A percentile compares a stretch with the other conserved stretches of the same genome.
phyloP scores from a whole-genome alignment of 148 eudicot species.

The Fagopyrum homotropicum region DNA sequence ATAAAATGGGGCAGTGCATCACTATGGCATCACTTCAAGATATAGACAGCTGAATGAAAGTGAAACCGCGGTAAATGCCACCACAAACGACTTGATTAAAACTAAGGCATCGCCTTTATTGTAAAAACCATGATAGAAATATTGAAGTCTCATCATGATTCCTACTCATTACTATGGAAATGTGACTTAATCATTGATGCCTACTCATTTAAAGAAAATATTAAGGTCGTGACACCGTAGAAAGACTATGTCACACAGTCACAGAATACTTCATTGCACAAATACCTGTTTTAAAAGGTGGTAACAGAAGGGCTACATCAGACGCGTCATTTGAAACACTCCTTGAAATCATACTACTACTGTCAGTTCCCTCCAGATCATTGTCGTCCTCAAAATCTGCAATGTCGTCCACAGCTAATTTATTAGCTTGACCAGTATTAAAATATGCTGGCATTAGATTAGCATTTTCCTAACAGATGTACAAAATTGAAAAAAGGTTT shows the following conservation, averaged over 20 bases:
- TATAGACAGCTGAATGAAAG: too few species aligned
- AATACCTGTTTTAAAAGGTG: slow-evolving; percentile 82
- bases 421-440: slow-evolving; percentile 53
- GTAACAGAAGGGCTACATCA: slow-evolving; percentile 60
- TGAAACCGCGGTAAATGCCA: too few species aligned
- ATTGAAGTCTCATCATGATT: too few species aligned
- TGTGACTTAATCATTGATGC: neutral
- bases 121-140: too few species aligned
- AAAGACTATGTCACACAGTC: too few species aligned
- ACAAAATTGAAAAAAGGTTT: slow-evolving; percentile 18
- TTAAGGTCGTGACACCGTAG: too few species aligned
- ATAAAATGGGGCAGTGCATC: too few species aligned
- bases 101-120: too few species aligned
- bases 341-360: slow-evolving; percentile 64
- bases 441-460: slow-evolving; percentile 56
- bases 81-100: too few species aligned
- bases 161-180: too few species aligned
- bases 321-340: slow-evolving; percentile 84
- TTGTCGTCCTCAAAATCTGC: slow-evolving; percentile 92
- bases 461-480: slow-evolving; percentile 43
- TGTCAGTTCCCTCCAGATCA: slow-evolving; percentile 65
- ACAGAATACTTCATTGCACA: too few species aligned
- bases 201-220: neutral
- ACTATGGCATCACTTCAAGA: too few species aligned
- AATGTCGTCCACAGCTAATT: slow-evolving; percentile 87